Evolutionary conservation across 2,329 filamentous ascomycete species (phyloP).

Genomic region (Calonectria pauciramosa): DNA sequence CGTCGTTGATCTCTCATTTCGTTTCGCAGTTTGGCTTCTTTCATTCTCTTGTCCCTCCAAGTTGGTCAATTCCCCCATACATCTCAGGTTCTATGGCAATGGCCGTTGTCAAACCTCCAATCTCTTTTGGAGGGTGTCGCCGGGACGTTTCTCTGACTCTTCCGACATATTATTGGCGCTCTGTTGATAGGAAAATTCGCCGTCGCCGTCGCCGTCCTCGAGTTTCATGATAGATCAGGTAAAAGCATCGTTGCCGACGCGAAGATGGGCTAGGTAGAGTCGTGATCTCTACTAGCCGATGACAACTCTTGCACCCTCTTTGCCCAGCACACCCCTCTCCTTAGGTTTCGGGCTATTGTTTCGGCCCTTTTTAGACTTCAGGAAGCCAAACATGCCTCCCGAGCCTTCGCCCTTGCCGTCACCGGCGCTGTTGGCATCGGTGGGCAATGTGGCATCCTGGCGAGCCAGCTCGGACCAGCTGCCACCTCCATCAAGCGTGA

Average conservation of each 20-base stretch:
- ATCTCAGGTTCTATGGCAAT: slow-evolving; percentile 19
- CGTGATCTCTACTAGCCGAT: slow-evolving; percentile 67
- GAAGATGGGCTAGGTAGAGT: slow-evolving; percentile 34
- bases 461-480: slow-evolving; percentile 94
- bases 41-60: slow-evolving; percentile 21
- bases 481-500: slow-evolving; percentile 89
- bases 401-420: slow-evolving; percentile 69
- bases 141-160: slow-evolving; percentile 21
- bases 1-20: slow-evolving; percentile 35
- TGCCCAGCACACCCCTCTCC: slow-evolving; percentile 92
- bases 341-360: slow-evolving; percentile 95
- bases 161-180: slow-evolving; percentile 17
- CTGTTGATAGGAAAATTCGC: slow-evolving; percentile 14
- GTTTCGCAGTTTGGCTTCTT: slow-evolving; percentile 20
- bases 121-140: slow-evolving; percentile 14
- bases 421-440: slow-evolving; percentile 71
- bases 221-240: slow-evolving; percentile 27
- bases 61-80: slow-evolving; percentile 19
- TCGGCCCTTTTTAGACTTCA: slow-evolving; percentile 89
- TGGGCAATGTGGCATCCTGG: slow-evolving; percentile 81
- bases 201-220: slow-evolving; percentile 12
- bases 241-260: slow-evolving; percentile 30
- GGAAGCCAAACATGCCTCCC: slow-evolving; percentile 91
- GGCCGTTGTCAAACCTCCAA: slow-evolving; percentile 4
- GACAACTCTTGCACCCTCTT: slow-evolving; percentile 90